These are phyloP conservation scores for Phylloboletellus chloephorus DNA, from an alignment of 1,284 basidiomycete species.

Conservation along the genomic window DNA sequence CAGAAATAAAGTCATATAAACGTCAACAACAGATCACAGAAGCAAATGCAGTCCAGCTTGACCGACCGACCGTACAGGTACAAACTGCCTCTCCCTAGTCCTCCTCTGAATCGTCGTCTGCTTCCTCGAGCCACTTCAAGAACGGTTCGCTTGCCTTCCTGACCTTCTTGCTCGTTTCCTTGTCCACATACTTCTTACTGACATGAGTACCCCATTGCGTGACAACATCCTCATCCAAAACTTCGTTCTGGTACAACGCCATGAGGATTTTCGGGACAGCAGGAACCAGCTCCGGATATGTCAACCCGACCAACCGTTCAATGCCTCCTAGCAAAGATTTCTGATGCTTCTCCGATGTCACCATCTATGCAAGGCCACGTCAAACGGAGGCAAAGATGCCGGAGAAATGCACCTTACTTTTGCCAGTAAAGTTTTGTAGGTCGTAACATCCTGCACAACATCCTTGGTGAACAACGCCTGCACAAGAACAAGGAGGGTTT, in stretches of 20 bases:
- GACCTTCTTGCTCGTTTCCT: slow-evolving; percentile 93
- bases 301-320: slow-evolving; percentile 75
- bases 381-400: slow-evolving; percentile 1
- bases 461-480: slow-evolving; percentile 85
- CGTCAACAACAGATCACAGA: slow-evolving; percentile 13
- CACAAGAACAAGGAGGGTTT: slow-evolving; percentile 79
- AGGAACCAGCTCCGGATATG: slow-evolving; percentile 61
- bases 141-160: slow-evolving; percentile 94
- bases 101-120: slow-evolving; percentile 38
- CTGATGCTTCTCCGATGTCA: slow-evolving; percentile 89
- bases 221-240: slow-evolving; percentile 89
- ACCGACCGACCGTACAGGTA: background rate
- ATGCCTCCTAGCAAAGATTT: slow-evolving; percentile 90
- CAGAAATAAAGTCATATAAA: slow-evolving; percentile 4
- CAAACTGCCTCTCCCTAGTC: slow-evolving; percentile 9
- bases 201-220: slow-evolving; percentile 96
- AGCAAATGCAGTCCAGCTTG: background rate
- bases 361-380: slow-evolving; percentile 43
- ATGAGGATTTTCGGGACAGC: slow-evolving; percentile 89
- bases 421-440: slow-evolving; percentile 70
- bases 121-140: slow-evolving; percentile 71
- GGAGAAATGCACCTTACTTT: slow-evolving; percentile 54
- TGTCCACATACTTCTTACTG: slow-evolving; percentile 96
- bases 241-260: slow-evolving; percentile 89
- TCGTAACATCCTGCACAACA: slow-evolving; percentile 68